Evolutionary conservation across 169 alveolate species (phyloP).

Genomic region (Plasmodium knowlesi): DNA sequence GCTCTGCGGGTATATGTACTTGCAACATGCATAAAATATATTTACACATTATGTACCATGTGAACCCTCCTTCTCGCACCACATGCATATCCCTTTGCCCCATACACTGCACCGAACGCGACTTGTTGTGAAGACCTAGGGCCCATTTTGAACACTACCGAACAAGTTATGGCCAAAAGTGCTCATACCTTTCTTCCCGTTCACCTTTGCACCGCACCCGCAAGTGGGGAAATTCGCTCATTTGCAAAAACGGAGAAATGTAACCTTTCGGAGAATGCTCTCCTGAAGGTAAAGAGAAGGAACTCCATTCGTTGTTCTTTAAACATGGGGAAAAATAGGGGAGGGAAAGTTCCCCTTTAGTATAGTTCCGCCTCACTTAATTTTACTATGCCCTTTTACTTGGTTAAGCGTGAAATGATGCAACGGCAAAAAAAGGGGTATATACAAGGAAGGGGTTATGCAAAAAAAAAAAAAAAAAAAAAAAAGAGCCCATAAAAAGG

Average conservation of each 20-base stretch:
- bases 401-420: neutral
- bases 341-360: neutral
- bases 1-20: neutral
- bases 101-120: neutral
- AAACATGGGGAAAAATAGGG: neutral
- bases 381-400: neutral
- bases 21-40: too few species aligned
- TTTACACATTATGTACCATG: neutral
- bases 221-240: neutral
- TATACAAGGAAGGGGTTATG: too few species aligned
- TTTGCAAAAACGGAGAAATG: neutral
- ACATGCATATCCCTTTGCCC: neutral
- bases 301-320: neutral
- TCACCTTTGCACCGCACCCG: neutral
- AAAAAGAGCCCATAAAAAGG: neutral
- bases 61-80: neutral
- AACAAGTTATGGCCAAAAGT: neutral
- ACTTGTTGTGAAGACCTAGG: neutral
- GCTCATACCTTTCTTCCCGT: neutral
- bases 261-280: neutral
- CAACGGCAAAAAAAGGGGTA: neutral
- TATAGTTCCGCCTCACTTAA: neutral
- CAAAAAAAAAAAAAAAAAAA: too few species aligned
- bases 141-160: neutral
- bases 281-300: neutral